These are phyloP conservation scores for Amaranthus cruentus DNA, from an alignment of 148 eudicot species.

Conservation along the genomic window DNA sequence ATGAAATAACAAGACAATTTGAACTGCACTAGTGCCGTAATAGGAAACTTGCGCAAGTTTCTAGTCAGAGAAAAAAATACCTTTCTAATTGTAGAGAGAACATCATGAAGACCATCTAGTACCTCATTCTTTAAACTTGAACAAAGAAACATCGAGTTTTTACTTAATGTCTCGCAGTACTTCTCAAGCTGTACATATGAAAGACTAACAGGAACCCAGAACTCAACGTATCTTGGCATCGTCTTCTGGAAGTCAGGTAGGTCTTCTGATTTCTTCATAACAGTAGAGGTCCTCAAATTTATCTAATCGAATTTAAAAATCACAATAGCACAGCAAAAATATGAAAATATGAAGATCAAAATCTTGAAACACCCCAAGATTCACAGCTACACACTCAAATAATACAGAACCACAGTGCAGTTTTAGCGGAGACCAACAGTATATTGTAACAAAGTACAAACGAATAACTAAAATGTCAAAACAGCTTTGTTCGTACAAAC, in stretches of 20 bases:
- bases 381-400: background rate
- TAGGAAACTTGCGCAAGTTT: background rate
- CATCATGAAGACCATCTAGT: slow-evolving; percentile 43
- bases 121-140: slow-evolving; percentile 35
- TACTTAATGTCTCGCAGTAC: slow-evolving; percentile 57
- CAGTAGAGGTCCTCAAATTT: background rate
- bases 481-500: background rate
- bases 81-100: slow-evolving; percentile 47
- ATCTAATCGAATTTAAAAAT: background rate
- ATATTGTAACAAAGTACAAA: no score
- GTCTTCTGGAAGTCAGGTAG: slow-evolving; percentile 28
- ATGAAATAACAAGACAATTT: slow-evolving; percentile 6
- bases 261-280: slow-evolving; percentile 11
- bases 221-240: slow-evolving; percentile 50
- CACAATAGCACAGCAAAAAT: background rate
- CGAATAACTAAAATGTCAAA: background rate
- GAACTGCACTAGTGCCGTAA: background rate
- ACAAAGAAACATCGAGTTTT: slow-evolving; percentile 42
- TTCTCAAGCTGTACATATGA: slow-evolving; percentile 87
- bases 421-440: background rate
- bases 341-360: background rate
- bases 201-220: slow-evolving; percentile 69
- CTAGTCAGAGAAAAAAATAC: slow-evolving; percentile 26
- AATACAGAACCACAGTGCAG: background rate
- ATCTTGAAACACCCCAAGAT: background rate